Evolutionary conservation across 1,284 basidiomycete genomes (phyloP), one percentile per base, ranked within the genome.

Genomic region (Stereum hirsutum): DNA sequence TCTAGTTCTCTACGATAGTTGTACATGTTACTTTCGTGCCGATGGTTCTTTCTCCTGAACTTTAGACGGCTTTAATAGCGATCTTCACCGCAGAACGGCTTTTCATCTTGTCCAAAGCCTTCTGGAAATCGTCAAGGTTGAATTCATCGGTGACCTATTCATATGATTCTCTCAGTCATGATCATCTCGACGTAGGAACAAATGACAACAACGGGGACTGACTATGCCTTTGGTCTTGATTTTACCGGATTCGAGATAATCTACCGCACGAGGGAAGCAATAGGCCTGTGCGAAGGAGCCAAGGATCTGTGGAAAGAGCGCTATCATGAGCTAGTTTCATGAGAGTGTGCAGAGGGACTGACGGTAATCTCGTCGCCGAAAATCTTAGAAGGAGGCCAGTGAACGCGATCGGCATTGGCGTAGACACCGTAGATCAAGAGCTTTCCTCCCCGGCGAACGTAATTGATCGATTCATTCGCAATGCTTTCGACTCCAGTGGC

Each of bases 71-170:
- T n/a, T 67, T 79, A 50, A 86, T 74, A 19, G 70, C 75, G 51
- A 86, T 77, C 64, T 87, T 86, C 45, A 85, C 61, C 33, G 81
- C 82, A 2, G 66, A 68, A 48, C 77, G 71, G 56, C 76, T 82
- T 51, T 73, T 81, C 84, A 92, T 81, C 72, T 87, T 90, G 62
- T 92, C 83, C 44, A 93, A 65, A 14, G 88, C 89, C 46, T 73
- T 66, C 60, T 90, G 83, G 64, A 79, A 92, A 43, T 92, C 81
- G 46, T 79, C 75, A 50, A 93, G 64, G 51, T 76, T 74, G 66
- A 78, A 91, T 30, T 78, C 62, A 56, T 91, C 78, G 24, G 88
- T 86, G 45, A 81, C 69, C 75, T 78, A 46, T n/a, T 26, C 15
- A 15, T 15, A 34, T 36, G 33, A 28, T 41, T 38, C 30, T 35